A percentile compares a stretch with the other conserved stretches of the same genome.
These are phyloP conservation scores for Fusarium brevicatenulatum DNA, from an alignment of 2,329 filamentous ascomycete genomes.

Conservation along the genomic window DNA sequence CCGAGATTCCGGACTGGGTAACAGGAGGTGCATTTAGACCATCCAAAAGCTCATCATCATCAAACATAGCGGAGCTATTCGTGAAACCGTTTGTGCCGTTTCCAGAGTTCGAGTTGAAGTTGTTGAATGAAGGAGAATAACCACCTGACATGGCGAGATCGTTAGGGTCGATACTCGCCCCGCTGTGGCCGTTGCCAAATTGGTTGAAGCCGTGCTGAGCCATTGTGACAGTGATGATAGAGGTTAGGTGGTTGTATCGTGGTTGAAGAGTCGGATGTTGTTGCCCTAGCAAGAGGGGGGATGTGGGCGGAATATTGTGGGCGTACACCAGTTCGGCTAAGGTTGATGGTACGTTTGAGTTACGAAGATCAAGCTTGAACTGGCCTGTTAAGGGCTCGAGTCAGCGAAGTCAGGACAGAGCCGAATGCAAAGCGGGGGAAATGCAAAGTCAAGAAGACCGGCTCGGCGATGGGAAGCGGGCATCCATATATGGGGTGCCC, in stretches of 20 bases:
- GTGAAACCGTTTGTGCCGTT: conserved; percentile 78
- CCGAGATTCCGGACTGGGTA: conserved; percentile 60
- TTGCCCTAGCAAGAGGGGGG: conserved; percentile 34
- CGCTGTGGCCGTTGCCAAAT: conserved; percentile 64
- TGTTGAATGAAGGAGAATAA: conserved; percentile 68
- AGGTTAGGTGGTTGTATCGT: conserved; percentile 13
- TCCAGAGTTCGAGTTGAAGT: conserved; percentile 66
- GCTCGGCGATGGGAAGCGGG: conserved; percentile 35
- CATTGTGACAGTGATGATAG: conserved; percentile 51
- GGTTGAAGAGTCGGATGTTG: conserved; percentile 31
- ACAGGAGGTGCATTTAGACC: conserved; percentile 69
- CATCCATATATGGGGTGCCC: conserved; percentile 39
- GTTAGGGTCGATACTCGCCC: conserved; percentile 80
- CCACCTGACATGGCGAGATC: conserved; percentile 77
- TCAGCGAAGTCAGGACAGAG: conserved; percentile 32
- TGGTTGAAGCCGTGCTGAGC: conserved; percentile 67
- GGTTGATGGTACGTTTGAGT: conserved; percentile 27
- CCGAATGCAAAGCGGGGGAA: conserved; percentile 28
- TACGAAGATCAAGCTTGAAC: conserved; percentile 25
- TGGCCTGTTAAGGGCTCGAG: conserved; percentile 31
- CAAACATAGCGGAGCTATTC: conserved; percentile 80
- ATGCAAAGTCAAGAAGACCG: conserved; percentile 22
- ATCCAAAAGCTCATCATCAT: conserved; percentile 89
- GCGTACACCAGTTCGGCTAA: conserved; percentile 37
- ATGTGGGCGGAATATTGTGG: conserved; percentile 42